Base-by-base conservation (phyloP, 1,139 yeast genomes). In the Kurtzmaniella natalensis region DNA sequence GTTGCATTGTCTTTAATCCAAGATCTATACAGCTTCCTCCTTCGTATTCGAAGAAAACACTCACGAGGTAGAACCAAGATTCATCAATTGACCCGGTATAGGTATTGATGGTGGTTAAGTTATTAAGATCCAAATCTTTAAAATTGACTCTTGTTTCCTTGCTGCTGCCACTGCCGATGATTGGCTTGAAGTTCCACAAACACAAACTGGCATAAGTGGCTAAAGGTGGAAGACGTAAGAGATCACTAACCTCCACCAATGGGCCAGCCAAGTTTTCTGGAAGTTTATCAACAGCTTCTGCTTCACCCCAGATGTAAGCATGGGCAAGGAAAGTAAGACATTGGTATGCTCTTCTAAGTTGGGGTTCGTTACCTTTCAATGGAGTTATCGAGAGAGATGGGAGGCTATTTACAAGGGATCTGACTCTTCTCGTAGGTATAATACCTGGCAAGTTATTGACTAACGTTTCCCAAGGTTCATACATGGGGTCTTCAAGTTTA, bases 1-100 rank as follows among this genome's bases (percentile, higher is more conserved):
- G 19, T 5, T 23, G 18, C 11, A 59, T 41, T 4, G 58, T 53
- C 11, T 67, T 59, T 38, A 84, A 59, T 1, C 79, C 78, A 4
- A 75, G 70, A 31, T 65, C 64, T 31, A 86, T 70, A 1, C 92
- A 86, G 18, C 76, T 70, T 0, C 94, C 88, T 23, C 96, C 95
- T 41, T 75, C 77, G 46, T 78, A 72, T 59, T 89, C 97, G 50
- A 89, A 85, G 43, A 78, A 86, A 1, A 88, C 92, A 48, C 94
- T 81, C 11, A 88, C 92, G 41, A 88, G 66, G 53, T 86, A 89
- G 55, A 89, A 89, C 97, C 97, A 89, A 44, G 86, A 76, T 57
- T 89, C 97, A 55, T 89, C 96, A 29, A 81, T 76, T 3, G 89
- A 76, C 1, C 96, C 97, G 0, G 97, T 87, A 53, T 81, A 89